Conservation (phyloP, 1,284 basidiomycete species). For the Singerocomus rubriflavus region DNA sequence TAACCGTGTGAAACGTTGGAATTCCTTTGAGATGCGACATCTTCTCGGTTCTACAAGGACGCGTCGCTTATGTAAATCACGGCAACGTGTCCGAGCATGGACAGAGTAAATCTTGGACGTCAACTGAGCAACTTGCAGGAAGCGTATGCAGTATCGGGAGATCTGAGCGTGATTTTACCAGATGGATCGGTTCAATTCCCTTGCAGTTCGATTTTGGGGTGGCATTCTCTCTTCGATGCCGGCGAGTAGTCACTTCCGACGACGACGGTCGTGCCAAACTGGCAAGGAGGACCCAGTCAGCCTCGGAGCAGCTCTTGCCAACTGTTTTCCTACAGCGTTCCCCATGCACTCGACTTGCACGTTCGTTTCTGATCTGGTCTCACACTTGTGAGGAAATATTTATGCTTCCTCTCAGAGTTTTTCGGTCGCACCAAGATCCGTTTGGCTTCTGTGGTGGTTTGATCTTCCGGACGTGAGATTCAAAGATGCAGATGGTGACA, state of each 20-base stretch:
- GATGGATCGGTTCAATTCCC: conserved; percentile 9
- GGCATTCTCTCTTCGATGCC: not conserved
- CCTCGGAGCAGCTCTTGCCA: conserved; percentile 15
- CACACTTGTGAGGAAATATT: not conserved
- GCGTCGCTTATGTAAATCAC: no score
- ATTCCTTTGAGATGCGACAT: not conserved
- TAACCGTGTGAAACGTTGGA: no score
- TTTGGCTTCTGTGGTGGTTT: conserved; percentile 5
- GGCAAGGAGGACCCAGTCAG: not conserved
- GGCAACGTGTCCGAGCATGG: not conserved
- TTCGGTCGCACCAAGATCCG: conserved; percentile 18
- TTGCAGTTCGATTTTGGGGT: conserved; percentile 6
- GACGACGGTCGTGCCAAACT: conserved; percentile 2
- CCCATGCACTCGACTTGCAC: conserved; percentile 6
- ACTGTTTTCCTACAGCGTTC: conserved; percentile 5
- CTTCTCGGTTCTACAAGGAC: conserved; percentile 7
- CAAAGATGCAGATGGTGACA: conserved; percentile 2
- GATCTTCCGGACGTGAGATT: conserved; percentile 7
- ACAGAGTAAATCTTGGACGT: not conserved
- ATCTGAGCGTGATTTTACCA: conserved; percentile 11
- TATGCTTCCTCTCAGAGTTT: not conserved
- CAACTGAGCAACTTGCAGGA: no score
- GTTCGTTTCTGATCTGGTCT: not conserved
- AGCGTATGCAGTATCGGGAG: not conserved
- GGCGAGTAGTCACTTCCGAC: conserved; percentile 6